Evolutionary conservation across 257 asterid species (phyloP), one percentile per base, ranked within the genome.

Genomic region (Oldenlandia corymbosa): DNA sequence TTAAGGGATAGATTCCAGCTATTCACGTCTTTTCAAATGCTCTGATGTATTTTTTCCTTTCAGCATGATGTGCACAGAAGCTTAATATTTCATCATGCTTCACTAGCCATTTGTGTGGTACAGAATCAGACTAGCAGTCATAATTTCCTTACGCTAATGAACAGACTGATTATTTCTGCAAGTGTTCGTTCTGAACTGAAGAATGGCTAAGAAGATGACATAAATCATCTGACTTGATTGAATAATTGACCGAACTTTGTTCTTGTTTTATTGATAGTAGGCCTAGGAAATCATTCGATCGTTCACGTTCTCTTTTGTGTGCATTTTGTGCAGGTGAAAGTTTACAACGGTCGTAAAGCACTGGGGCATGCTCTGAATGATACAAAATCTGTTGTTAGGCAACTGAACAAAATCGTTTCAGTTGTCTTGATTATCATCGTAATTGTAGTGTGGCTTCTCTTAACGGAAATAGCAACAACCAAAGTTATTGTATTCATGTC

Each of bases 331-430:
- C 84, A 92, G 99, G 81, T 92, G 70, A 87, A 85, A 78, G 97
- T 93, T 69, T 90, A 85, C 76, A 83, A 87, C 20, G 95, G 81
- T 45, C 91, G 96, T n/a, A 92, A 83, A 84, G 88, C 91, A 21
- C 83, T 92, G 62, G 91, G 91, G 10, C 96, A 87, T 75, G 97
- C 95, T 60, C 71, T 90, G 46, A 83, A 72, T 21, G 97, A 89
- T 71, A 83, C 95, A 17, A 89, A 89, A 76, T 84, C 95, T 7
- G 97, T 90, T 13, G 91, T 90, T 12, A 83, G 75, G 74, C 94
- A 87, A 68, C 65, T 90, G 81, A 71, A 81, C 81, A 85, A 74
- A 68, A 79, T 90, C 14, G 86, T 87, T 41, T 63, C 86, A 1
- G 75, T 30, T 11, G 73, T 90, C 62, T 78, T 90, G 39, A 17